Evolutionary conservation across 2,329 filamentous ascomycete species (phyloP).

Genomic region (Nectriaceae sp.): DNA sequence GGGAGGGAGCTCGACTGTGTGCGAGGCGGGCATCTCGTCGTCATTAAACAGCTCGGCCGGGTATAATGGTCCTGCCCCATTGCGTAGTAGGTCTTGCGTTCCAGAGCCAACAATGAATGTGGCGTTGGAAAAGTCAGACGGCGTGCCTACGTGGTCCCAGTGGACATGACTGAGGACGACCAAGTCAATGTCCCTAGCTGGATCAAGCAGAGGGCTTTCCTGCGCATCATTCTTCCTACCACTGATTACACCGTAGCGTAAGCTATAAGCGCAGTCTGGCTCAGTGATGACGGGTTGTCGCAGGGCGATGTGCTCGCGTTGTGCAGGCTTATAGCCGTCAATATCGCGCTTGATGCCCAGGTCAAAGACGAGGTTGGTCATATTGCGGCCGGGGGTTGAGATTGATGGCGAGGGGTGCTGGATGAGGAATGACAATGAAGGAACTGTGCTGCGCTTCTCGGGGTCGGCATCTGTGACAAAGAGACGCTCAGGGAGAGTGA

Average conservation of each 20-base stretch:
- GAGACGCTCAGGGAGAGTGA: neutral
- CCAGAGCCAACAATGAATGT: conserved; percentile 11
- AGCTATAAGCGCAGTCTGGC: neutral
- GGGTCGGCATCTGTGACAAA: neutral
- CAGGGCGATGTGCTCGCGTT: neutral
- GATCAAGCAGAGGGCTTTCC: neutral
- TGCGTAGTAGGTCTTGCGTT: conserved; percentile 1
- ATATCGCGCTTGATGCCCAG: neutral
- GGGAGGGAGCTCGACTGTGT: conserved; percentile 9
- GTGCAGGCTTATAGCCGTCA: neutral
- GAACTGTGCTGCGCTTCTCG: neutral
- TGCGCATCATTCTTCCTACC: neutral
- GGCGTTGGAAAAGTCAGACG: conserved; percentile 8
- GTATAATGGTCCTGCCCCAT: neutral
- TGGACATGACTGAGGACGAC: conserved; percentile 15
- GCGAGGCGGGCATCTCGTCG: conserved; percentile 6
- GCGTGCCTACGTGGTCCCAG: conserved; percentile 15
- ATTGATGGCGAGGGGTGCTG: neutral
- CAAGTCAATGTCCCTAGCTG: neutral
- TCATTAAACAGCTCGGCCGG: conserved; percentile 7
- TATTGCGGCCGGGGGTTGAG: neutral
- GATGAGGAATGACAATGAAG: neutral
- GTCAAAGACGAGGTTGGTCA: neutral
- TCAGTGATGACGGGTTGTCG: neutral
- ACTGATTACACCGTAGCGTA: neutral